Conservation (phyloP, 2,329 filamentous ascomycete genomes). For the Botrytis cinerea region DNA sequence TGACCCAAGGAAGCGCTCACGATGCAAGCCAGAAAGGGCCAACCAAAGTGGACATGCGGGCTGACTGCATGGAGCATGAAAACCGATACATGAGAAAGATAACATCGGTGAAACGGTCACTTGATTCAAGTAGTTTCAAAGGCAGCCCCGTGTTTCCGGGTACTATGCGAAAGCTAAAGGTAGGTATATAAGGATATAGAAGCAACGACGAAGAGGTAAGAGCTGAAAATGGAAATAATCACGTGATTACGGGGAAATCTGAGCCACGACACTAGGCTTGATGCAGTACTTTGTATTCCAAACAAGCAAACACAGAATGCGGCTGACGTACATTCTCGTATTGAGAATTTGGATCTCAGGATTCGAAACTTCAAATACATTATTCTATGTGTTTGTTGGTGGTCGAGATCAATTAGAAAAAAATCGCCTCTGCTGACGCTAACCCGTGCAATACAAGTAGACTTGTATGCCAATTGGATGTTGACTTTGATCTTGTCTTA, state of each 20-base stretch:
- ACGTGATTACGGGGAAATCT: not conserved
- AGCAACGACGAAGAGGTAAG: not conserved
- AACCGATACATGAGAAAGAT: not conserved
- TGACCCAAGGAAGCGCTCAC: not conserved
- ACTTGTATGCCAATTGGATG: not conserved
- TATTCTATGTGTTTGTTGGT: not conserved
- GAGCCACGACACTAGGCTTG: not conserved
- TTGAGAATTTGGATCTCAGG: not conserved
- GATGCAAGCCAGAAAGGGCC: not conserved
- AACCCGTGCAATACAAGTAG: not conserved
- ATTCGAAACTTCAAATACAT: not conserved
- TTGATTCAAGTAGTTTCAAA: not conserved
- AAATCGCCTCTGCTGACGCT: not conserved
- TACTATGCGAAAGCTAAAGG: not conserved
- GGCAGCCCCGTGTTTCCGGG: rapidly evolving
- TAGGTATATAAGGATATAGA: not conserved
- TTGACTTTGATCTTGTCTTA: not conserved
- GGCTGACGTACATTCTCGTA: not conserved
- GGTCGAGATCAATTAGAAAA: not conserved
- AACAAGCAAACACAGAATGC: not conserved
- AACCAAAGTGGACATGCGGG: not conserved
- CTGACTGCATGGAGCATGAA: not conserved
- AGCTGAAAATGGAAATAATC: not conserved
- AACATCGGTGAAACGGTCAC: not conserved
- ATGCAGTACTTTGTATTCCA: conserved; percentile 14